Conservation (phyloP, 1,139 yeast species). For the Blastobotrys serpentis region DNA sequence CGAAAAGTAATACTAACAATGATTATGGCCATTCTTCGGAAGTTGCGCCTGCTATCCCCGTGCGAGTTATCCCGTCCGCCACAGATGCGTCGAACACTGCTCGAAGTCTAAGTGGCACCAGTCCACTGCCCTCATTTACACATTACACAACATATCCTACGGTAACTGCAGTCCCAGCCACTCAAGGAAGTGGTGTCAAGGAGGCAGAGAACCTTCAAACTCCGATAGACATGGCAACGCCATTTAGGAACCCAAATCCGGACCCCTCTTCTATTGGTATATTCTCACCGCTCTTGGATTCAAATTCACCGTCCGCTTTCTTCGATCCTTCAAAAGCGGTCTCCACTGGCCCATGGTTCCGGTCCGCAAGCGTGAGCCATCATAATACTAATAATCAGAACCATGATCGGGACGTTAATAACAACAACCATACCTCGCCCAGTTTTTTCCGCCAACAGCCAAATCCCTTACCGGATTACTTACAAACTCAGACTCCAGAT, state of each 20-base stretch:
- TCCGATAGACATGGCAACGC: background rate
- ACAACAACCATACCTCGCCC: background rate
- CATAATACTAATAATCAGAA: background rate
- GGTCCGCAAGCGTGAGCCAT: background rate
- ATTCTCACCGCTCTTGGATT: background rate
- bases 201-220: background rate
- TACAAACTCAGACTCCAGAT: background rate
- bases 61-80: background rate
- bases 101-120: background rate
- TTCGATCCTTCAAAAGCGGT: background rate
- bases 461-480: background rate
- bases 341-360: background rate
- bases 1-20: background rate
- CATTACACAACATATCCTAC: slow-evolving; percentile 10
- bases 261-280: background rate
- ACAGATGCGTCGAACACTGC: background rate
- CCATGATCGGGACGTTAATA: background rate
- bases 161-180: slow-evolving; percentile 8
- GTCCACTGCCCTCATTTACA: slow-evolving; percentile 5
- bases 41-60: background rate
- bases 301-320: background rate
- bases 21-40: background rate
- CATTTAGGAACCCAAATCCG: background rate
- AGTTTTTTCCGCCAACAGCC: slow-evolving; percentile 1
- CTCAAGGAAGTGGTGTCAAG: background rate